Evolutionary conservation across 768 basidiomycete species (phyloP).

Genomic region (Collybia sordida): DNA sequence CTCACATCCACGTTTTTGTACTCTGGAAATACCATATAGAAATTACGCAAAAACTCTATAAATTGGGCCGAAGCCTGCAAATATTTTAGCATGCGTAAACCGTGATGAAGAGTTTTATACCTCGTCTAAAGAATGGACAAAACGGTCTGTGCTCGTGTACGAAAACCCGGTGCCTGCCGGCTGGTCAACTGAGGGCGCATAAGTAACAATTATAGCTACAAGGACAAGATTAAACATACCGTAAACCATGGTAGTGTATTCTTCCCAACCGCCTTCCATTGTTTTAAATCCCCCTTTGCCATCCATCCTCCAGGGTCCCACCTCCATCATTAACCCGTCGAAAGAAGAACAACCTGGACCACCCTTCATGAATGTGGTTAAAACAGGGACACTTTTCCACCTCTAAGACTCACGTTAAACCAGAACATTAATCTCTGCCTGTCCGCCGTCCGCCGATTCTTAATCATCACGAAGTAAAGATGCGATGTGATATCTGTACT

Average conservation of each 20-base stretch:
- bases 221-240: constrained; percentile 46
- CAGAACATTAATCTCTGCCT: constrained; percentile 90
- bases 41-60: constrained; percentile 81
- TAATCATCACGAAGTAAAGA: constrained; percentile 86
- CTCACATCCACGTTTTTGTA: constrained; percentile 79
- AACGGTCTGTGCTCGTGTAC: constrained; percentile 82
- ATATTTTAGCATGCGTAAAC: constrained; percentile 5
- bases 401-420: constrained; percentile 83
- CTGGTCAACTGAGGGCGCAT: constrained; percentile 76
- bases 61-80: constrained; percentile 73
- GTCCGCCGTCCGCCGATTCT: constrained; percentile 86
- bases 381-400: neutral
- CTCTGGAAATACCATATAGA: constrained; percentile 91
- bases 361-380: constrained; percentile 49
- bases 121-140: constrained; percentile 75
- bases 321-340: constrained; percentile 97
- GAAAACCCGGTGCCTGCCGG: constrained; percentile 96
- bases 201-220: constrained; percentile 3
- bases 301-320: constrained; percentile 90
- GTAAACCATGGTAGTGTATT: constrained; percentile 92
- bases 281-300: constrained; percentile 69
- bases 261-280: constrained; percentile 93
- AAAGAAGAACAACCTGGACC: constrained; percentile 98
- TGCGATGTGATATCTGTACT: constrained; percentile 70
- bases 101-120: constrained; percentile 24